Percentiles rank a stretch among this genome's conserved stretches.
phyloP scores from a whole-genome alignment of 305 asterid species.

The Lippia alba region DNA sequence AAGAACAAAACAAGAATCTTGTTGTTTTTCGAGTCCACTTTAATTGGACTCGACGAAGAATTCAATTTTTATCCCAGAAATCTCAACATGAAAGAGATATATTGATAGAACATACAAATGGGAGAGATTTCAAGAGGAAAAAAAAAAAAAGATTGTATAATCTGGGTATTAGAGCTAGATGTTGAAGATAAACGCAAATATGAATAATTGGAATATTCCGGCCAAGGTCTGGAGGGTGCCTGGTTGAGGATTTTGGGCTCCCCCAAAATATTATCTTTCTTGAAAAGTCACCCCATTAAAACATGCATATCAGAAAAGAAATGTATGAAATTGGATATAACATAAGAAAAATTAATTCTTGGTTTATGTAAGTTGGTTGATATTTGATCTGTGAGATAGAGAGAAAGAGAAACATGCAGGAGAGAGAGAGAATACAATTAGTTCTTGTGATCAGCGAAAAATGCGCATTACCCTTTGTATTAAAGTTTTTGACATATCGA shows the following conservation, averaged over 20 bases:
- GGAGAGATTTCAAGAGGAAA: not conserved
- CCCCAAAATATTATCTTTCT: constrained; percentile 40
- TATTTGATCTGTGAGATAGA: not conserved
- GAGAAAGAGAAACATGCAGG: not conserved
- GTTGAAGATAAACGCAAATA: constrained; percentile 39
- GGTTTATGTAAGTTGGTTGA: not conserved
- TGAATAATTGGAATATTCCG: constrained; percentile 62
- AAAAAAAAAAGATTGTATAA: constrained; percentile 20
- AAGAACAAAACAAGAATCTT: constrained; percentile 14
- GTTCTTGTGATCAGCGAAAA: not conserved
- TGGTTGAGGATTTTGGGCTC: constrained; percentile 54
- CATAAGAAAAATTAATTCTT: not conserved
- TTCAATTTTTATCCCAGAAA: constrained; percentile 1
- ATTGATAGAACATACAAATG: not conserved
- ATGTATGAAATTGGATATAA: not conserved
- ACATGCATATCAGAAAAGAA: not conserved
- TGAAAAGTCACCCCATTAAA: constrained; percentile 34
- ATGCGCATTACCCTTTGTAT: not conserved
- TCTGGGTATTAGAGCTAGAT: constrained; percentile 17
- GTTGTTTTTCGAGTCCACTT: constrained; percentile 3
- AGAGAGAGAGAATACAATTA: not conserved
- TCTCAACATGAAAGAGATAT: not conserved
- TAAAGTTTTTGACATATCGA: not conserved
- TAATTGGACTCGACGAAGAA: not conserved
- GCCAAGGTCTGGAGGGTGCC: constrained; percentile 61